Evolutionary conservation across 257 asterid genomes (phyloP).

Genomic region (Buddleja alternifolia): DNA sequence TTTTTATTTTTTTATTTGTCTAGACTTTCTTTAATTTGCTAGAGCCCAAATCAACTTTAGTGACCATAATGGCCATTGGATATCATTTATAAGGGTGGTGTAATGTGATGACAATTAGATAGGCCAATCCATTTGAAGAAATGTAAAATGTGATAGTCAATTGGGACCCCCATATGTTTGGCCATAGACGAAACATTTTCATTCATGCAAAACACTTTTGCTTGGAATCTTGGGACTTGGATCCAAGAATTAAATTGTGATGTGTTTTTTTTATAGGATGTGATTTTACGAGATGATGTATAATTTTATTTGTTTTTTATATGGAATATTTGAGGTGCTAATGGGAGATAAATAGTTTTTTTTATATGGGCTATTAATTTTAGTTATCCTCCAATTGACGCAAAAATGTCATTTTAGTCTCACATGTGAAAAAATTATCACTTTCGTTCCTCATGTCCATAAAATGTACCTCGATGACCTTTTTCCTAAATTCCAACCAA

Average conservation of each 20-base stretch:
- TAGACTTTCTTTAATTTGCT: constrained; percentile 27
- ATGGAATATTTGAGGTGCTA: no score
- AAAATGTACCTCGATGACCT: no score
- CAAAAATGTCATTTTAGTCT: no score
- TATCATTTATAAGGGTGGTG: background rate
- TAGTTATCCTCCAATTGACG: no score
- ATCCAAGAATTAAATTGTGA: background rate
- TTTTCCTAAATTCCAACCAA: no score
- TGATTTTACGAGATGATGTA: no score
- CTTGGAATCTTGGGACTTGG: constrained; percentile 7
- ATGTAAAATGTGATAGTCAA: no score
- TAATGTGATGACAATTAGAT: background rate
- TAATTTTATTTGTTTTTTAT: no score
- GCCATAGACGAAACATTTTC: constrained; percentile 1
- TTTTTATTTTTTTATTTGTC: background rate
- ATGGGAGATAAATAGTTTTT: no score
- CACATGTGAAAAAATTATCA: no score
- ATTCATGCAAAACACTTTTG: background rate
- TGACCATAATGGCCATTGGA: constrained; percentile 21
- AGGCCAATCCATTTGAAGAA: background rate
- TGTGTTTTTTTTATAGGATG: background rate
- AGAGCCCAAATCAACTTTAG: constrained; percentile 4
- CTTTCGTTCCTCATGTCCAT: no score
- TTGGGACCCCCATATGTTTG: background rate
- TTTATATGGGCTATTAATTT: no score